Conservation (phyloP, 208 protist species). For the Trichomonas tenax region DNA sequence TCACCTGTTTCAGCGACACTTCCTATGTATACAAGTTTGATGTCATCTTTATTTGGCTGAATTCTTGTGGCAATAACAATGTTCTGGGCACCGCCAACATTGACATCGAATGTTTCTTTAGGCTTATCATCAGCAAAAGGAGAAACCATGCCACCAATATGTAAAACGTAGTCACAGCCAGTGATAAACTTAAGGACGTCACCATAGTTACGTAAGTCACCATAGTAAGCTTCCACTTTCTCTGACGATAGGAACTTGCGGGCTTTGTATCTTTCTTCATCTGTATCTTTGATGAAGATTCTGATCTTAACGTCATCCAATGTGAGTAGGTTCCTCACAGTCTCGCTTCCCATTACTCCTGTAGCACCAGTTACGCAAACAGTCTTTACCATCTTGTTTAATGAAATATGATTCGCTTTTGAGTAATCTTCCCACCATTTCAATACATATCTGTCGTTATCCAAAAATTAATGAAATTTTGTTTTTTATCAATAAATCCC, state of each 20-base stretch:
- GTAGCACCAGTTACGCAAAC: not conserved
- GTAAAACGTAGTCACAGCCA: not conserved
- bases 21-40: not conserved
- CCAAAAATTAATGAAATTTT: too few species aligned
- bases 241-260: not conserved
- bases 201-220: not conserved
- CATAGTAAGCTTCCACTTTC: not conserved
- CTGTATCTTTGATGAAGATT: not conserved
- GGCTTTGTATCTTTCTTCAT: not conserved
- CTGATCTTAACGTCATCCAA: not conserved
- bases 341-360: not conserved
- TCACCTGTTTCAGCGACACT: not conserved
- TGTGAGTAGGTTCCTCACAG: not conserved
- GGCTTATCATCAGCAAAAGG: not conserved
- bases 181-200: not conserved
- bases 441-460: too few species aligned
- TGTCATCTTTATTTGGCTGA: not conserved
- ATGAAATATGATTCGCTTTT: not conserved
- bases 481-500: too few species aligned
- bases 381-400: not conserved
- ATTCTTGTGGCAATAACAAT: not conserved
- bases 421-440: not conserved
- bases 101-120: not conserved
- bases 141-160: not conserved
- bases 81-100: not conserved